These are phyloP conservation scores for Diaporthe longicolla DNA, from an alignment of 2,329 filamentous ascomycete genomes.

Conservation along the genomic window DNA sequence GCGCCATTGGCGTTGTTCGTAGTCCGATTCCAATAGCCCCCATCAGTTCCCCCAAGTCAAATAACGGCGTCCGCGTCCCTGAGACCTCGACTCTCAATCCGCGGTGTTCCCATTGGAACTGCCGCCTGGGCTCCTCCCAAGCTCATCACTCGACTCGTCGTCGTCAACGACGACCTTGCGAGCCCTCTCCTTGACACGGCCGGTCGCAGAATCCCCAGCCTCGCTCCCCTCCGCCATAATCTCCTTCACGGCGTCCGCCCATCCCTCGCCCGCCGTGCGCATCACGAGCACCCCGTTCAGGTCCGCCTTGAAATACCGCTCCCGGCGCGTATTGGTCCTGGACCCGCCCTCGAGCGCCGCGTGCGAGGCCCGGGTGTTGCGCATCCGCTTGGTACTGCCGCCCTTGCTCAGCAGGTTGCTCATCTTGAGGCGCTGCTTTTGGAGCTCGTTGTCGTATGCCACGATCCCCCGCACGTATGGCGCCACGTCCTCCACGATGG, in stretches of 20 bases:
- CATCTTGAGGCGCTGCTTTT: constrained; percentile 73
- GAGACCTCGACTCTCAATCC: neutral
- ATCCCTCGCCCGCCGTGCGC: constrained; percentile 62
- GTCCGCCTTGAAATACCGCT: constrained; percentile 75
- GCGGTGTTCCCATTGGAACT: constrained; percentile 9
- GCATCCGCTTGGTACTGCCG: constrained; percentile 66
- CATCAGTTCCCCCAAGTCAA: neutral
- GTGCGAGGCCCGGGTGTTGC: constrained; percentile 78
- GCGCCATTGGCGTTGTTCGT: neutral
- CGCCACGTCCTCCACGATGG: constrained; percentile 83
- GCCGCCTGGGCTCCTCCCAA: constrained; percentile 8
- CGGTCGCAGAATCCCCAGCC: neutral
- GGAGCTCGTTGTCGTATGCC: constrained; percentile 79
- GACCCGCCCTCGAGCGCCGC: constrained; percentile 78
- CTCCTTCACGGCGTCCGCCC: constrained; percentile 44
- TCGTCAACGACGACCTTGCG: constrained; percentile 31
- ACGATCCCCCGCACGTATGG: constrained; percentile 93
- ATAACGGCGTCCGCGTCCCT: neutral
- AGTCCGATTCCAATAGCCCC: neutral
- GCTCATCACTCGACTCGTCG: constrained; percentile 29
- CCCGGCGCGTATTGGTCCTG: constrained; percentile 72
- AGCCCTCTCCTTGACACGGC: constrained; percentile 17
- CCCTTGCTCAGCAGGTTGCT: constrained; percentile 69
- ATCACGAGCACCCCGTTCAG: constrained; percentile 70
- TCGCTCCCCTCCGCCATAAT: constrained; percentile 15